Percentiles rank a stretch among this genome's conserved stretches.
phyloP scores from a whole-genome alignment of 192 early-diverging fungal species.

The Lunasporangiospora selenospora region DNA sequence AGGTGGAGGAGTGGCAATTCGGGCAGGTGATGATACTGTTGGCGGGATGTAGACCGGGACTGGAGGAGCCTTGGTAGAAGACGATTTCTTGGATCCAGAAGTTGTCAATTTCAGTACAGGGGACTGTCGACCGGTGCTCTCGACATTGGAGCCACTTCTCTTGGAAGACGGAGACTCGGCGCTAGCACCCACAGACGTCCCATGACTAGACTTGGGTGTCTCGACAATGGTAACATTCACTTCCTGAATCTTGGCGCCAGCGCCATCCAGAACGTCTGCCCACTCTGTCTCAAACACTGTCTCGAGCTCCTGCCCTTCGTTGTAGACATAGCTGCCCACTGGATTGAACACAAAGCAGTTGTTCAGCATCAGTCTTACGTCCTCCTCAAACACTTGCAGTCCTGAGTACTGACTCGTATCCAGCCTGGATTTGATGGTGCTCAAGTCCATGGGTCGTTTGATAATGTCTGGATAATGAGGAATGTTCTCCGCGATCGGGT shows the following conservation, averaged over 20 bases:
- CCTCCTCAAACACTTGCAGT: conserved; percentile 55
- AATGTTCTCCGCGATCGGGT: conserved; percentile 68
- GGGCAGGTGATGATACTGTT: conserved; percentile 17
- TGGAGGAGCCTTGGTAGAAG: conserved; percentile 11
- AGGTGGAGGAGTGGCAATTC: conserved; percentile 19
- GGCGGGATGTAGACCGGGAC: conserved; percentile 31
- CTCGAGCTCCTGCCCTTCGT: conserved; percentile 62
- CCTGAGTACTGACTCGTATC: conserved; percentile 47
- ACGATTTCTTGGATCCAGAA: conserved; percentile 11
- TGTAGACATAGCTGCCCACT: conserved; percentile 62
- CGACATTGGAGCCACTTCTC: not conserved
- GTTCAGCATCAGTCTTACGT: conserved; percentile 59
- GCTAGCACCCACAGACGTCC: not conserved
- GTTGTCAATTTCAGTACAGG: too few relatives aligned
- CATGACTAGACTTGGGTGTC: conserved; percentile 31
- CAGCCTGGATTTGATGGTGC: conserved; percentile 57
- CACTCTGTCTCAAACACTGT: conserved; percentile 58
- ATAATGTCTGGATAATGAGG: conserved; percentile 73
- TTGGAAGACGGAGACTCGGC: not conserved
- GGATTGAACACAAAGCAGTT: conserved; percentile 73
- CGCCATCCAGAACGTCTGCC: conserved; percentile 32
- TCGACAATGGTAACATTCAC: conserved; percentile 59
- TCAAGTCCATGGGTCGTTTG: conserved; percentile 65
- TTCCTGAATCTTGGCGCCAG: conserved; percentile 43
- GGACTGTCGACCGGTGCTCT: not conserved